phyloP scores from a whole-genome alignment of 2,329 filamentous ascomycete genomes.

The Phaeosphaeria sp. region DNA sequence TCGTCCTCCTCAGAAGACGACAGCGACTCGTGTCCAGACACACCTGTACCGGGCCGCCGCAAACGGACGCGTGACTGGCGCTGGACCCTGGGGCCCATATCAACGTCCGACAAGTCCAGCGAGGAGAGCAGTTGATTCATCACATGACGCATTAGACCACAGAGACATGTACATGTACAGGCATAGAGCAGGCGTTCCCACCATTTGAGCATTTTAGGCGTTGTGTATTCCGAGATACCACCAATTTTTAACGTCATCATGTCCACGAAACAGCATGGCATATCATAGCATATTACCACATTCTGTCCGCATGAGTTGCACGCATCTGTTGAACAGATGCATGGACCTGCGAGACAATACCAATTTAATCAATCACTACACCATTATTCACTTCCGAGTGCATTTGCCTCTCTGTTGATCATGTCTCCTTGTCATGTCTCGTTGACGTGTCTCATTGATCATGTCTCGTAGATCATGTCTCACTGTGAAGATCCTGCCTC shows the following conservation, averaged over 20 bases:
- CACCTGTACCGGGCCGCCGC: conserved; percentile 59
- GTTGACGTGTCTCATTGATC: too few species aligned
- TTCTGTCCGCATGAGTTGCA: neutral
- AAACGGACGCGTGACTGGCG: conserved; percentile 63
- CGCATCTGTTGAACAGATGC: neutral
- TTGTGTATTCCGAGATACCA: conserved; percentile 39
- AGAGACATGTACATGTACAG: neutral
- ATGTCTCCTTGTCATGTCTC: neutral
- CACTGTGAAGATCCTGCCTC: neutral
- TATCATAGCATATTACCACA: conserved; percentile 10
- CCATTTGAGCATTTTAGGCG: conserved; percentile 31
- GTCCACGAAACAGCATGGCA: conserved; percentile 12
- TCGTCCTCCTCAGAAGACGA: conserved; percentile 54
- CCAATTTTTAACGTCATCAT: neutral
- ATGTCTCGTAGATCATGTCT: neutral
- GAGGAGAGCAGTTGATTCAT: conserved; percentile 38
- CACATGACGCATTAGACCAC: neutral
- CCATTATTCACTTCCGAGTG: neutral
- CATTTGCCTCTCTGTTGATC: neutral
- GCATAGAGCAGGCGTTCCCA: neutral
- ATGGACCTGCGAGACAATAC: neutral
- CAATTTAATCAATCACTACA: neutral
- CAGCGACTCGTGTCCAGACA: conserved; percentile 59
- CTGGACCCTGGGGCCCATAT: conserved; percentile 62
- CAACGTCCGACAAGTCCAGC: conserved; percentile 29